A percentile compares a stretch with the other conserved stretches of the same genome.
phyloP scores from a whole-genome alignment of 1,139 yeast species.

The Eremothecium coryli region DNA sequence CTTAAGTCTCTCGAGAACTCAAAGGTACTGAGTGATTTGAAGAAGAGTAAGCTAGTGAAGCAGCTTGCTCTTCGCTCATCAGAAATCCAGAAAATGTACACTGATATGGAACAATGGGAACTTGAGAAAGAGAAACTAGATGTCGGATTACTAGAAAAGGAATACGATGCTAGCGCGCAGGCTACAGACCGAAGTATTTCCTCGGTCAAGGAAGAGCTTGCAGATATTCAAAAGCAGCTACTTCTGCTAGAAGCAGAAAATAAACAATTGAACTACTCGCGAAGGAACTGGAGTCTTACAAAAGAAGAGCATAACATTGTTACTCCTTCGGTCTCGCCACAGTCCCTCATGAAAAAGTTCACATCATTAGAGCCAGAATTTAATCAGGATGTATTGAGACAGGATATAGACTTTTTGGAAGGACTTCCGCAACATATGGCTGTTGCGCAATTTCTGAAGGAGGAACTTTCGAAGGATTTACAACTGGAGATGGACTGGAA shows the following conservation, averaged over 20 bases:
- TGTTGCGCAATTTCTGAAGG: conserved; percentile 18
- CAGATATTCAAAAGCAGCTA: conserved; percentile 16
- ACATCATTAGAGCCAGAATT: no score
- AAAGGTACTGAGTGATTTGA: conserved; percentile 26
- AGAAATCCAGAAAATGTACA: conserved; percentile 23
- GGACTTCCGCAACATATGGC: conserved; percentile 16
- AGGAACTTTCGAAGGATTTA: conserved; percentile 23
- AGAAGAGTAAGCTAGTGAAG: conserved; percentile 23
- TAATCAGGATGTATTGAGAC: conserved; percentile 5
- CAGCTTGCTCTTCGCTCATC: conserved; percentile 19
- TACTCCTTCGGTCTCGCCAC: neutral
- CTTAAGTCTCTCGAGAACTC: conserved; percentile 29
- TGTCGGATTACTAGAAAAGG: conserved; percentile 11
- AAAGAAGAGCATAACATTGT: conserved; percentile 5
- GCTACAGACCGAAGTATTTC: conserved; percentile 11
- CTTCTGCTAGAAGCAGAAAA: conserved; percentile 18
- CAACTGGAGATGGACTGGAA: conserved; percentile 23
- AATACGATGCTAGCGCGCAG: conserved; percentile 11
- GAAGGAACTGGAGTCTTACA: conserved; percentile 10
- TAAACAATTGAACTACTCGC: conserved; percentile 17
- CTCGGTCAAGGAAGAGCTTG: conserved; percentile 10
- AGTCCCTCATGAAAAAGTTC: neutral
- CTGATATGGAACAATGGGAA: conserved; percentile 22
- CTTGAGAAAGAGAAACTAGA: conserved; percentile 14
- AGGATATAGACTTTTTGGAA: conserved; percentile 16